A percentile compares a stretch with the other conserved stretches of the same genome.
Evolutionary conservation across 148 eudicot genomes (phyloP).

Genomic region (Heliamphora exappendiculata): DNA sequence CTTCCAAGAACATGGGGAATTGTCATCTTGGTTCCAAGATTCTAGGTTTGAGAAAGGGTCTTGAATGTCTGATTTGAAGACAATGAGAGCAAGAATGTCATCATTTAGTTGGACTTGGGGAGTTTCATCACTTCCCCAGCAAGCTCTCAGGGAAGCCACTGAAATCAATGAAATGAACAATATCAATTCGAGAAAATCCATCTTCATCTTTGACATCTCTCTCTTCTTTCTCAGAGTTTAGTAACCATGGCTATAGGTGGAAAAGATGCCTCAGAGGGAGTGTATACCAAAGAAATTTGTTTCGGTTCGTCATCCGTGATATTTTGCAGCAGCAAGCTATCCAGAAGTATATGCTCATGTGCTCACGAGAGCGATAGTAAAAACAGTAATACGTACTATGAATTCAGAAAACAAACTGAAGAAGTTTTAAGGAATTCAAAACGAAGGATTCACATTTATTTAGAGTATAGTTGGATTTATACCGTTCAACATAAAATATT

Average conservation of each 20-base stretch:
- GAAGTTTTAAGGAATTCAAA: too few relatives aligned
- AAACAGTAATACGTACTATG: too few relatives aligned
- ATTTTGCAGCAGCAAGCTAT: too few relatives aligned
- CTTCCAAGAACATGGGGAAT: conserved; percentile 83
- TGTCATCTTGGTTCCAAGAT: conserved; percentile 84
- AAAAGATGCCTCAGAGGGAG: neutral
- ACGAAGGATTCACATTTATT: too few relatives aligned
- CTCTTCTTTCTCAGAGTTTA: neutral
- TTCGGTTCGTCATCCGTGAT: too few relatives aligned
- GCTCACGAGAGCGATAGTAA: too few relatives aligned
- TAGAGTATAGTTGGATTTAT: too few relatives aligned
- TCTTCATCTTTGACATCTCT: neutral
- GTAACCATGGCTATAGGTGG: neutral
- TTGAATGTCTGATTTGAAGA: conserved; percentile 66
- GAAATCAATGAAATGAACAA: conserved; percentile 16
- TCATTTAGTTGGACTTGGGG: conserved; percentile 42
- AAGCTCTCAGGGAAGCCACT: conserved; percentile 8
- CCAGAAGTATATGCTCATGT: too few relatives aligned
- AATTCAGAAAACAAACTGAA: too few relatives aligned
- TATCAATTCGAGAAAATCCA: conserved; percentile 8
- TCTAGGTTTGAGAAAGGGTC: conserved; percentile 38
- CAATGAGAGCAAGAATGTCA: conserved; percentile 86
- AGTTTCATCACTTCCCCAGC: neutral
- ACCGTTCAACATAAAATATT: too few relatives aligned
- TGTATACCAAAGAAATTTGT: too few relatives aligned